Conservation (phyloP, 1,139 yeast genomes). For the Pichia sp. region DNA sequence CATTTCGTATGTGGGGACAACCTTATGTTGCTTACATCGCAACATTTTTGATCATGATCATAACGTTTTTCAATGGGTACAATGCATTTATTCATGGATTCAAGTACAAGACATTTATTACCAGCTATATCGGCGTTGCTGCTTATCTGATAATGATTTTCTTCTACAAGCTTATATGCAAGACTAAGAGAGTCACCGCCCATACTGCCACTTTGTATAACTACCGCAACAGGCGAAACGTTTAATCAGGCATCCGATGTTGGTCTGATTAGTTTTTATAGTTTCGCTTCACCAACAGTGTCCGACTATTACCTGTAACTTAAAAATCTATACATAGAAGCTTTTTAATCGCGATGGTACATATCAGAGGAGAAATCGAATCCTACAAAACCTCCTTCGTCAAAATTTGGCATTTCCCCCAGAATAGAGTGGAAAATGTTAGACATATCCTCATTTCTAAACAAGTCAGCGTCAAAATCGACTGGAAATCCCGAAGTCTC, state of each 20-base stretch:
- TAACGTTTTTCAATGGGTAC: slow-evolving; percentile 30
- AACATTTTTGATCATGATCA: slow-evolving; percentile 22
- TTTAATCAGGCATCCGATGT: background rate
- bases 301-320: background rate
- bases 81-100: slow-evolving; percentile 41
- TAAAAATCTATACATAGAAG: no score
- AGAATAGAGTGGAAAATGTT: slow-evolving; percentile 1
- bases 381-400: slow-evolving; percentile 5
- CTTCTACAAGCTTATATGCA: slow-evolving; percentile 56
- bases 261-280: background rate
- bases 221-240: slow-evolving; percentile 24
- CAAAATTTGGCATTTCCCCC: slow-evolving; percentile 3
- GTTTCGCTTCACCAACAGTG: no score
- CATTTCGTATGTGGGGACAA: slow-evolving; percentile 22
- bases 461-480: background rate
- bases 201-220: slow-evolving; percentile 44
- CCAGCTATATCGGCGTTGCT: slow-evolving; percentile 77
- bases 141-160: slow-evolving; percentile 50
- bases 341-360: background rate
- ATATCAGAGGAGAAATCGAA: background rate
- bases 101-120: slow-evolving; percentile 60
- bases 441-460: slow-evolving; percentile 1
- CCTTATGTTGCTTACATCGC: slow-evolving; percentile 30
- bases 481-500: background rate
- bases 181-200: slow-evolving; percentile 49